Conservation (phyloP, 495 filamentous ascomycete genomes). For the Friedmanniomyces endolithicus region DNA sequence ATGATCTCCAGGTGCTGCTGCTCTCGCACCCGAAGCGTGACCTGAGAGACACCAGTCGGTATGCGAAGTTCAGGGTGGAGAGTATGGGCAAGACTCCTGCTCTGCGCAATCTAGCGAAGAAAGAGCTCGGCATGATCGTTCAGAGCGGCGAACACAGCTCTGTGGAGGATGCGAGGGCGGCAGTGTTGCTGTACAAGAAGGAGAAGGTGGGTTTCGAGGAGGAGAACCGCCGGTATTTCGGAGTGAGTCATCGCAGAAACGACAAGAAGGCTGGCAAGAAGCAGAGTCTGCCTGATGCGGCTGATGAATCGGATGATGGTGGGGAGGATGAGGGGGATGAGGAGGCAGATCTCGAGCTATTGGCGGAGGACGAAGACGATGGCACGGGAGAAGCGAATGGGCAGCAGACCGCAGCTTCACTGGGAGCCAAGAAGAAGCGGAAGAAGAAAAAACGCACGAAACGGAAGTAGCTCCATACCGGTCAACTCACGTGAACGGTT, state of each 20-base stretch:
- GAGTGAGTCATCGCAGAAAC: constrained; percentile 27
- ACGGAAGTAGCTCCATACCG: constrained; percentile 12
- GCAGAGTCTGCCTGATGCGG: constrained; percentile 24
- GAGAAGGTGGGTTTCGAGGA: constrained; percentile 74
- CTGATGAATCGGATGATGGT: constrained; percentile 23
- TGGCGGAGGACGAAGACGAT: constrained; percentile 9
- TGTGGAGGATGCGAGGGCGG: constrained; percentile 79
- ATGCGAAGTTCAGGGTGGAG: constrained; percentile 58
- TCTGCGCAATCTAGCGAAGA: constrained; percentile 59
- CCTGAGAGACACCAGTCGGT: constrained; percentile 74
- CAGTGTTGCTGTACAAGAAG: constrained; percentile 73
- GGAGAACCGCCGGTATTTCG: constrained; percentile 47
- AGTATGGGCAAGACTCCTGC: constrained; percentile 66
- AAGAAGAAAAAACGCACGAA: constrained; percentile 34
- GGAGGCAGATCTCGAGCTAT: constrained; percentile 6
- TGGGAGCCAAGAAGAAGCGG: constrained; percentile 42
- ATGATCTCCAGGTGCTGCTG: constrained; percentile 68
- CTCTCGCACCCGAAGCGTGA: constrained; percentile 63
- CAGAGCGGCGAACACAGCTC: constrained; percentile 62
- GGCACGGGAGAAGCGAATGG: constrained; percentile 2
- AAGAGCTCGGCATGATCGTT: constrained; percentile 72
- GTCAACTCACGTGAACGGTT: no score
- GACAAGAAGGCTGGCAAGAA: constrained; percentile 22
- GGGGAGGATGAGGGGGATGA: constrained; percentile 21
- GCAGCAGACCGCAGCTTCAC: constrained; percentile 26